A percentile compares a stretch with the other conserved stretches of the same genome.
These are phyloP conservation scores for Graphiopsis chlorocephala DNA, from an alignment of 2,329 filamentous ascomycete species.

Conservation along the genomic window DNA sequence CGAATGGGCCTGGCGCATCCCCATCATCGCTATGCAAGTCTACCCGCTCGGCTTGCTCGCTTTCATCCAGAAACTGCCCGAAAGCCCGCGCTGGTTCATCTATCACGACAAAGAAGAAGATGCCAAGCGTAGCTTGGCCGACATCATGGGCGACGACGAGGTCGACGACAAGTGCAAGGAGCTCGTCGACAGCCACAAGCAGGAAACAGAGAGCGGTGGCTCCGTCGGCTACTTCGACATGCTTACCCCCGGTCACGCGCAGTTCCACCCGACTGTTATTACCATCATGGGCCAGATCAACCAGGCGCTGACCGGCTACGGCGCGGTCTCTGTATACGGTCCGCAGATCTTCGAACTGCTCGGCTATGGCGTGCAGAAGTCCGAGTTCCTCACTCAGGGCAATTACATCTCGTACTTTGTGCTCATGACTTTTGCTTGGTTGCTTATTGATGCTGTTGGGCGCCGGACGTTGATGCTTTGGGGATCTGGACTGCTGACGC, in stretches of 20 bases:
- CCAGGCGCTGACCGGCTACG: slow-evolving; percentile 54
- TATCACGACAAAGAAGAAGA: slow-evolving; percentile 51
- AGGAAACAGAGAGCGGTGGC: slow-evolving; percentile 42
- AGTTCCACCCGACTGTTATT: slow-evolving; percentile 61
- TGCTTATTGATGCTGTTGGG: slow-evolving; percentile 56
- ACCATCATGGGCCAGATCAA: slow-evolving; percentile 64
- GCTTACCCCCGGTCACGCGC: slow-evolving; percentile 52
- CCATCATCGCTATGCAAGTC: slow-evolving; percentile 60
- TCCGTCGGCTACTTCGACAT: slow-evolving; percentile 56
- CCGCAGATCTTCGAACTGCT: slow-evolving; percentile 63
- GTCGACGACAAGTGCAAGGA: slow-evolving; percentile 37
- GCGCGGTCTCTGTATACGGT: slow-evolving; percentile 60
- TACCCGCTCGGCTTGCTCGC: slow-evolving; percentile 56
- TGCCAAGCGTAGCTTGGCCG: slow-evolving; percentile 48
- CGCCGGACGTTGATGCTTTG: slow-evolving; percentile 54
- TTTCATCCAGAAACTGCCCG: slow-evolving; percentile 54
- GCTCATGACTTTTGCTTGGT: slow-evolving; percentile 61
- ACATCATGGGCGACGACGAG: slow-evolving; percentile 51
- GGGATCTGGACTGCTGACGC: slow-evolving; percentile 49
- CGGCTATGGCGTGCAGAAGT: slow-evolving; percentile 50
- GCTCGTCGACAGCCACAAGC: slow-evolving; percentile 49
- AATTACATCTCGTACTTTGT: slow-evolving; percentile 62
- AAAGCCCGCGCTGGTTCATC: slow-evolving; percentile 58
- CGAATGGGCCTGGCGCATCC: slow-evolving; percentile 62
- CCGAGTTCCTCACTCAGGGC: slow-evolving; percentile 57